A percentile compares a stretch with the other conserved stretches of the same genome.
These are phyloP conservation scores for Colletotrichum sp. DNA, from an alignment of 2,329 filamentous ascomycete species.

Conservation along the genomic window DNA sequence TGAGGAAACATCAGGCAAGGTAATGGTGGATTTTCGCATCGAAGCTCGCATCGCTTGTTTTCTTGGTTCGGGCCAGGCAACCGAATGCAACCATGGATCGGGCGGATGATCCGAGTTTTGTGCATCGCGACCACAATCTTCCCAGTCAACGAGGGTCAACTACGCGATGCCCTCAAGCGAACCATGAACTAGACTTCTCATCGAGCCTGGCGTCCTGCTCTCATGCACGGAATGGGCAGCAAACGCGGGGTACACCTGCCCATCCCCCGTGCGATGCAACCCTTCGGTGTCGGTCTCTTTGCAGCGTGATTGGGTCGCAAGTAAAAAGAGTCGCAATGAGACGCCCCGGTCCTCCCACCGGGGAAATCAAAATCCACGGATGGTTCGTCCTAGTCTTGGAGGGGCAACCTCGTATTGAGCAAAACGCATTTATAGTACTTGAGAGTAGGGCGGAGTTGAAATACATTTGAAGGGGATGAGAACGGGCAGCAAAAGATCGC, in stretches of 20 bases:
- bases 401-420: not conserved
- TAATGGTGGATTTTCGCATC: not conserved
- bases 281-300: not conserved
- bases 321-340: not conserved
- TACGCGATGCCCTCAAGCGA: not conserved
- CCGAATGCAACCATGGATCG: not conserved
- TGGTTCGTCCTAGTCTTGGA: not conserved
- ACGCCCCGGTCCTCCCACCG: not conserved
- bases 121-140: not conserved
- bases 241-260: not conserved
- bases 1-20: not conserved
- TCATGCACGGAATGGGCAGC: not conserved
- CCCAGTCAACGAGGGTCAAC: not conserved
- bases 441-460: not conserved
- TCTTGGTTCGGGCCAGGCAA: not conserved
- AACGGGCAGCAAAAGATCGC: not conserved
- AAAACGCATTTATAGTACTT: not conserved
- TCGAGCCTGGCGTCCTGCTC: not conserved
- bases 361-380: conserved; percentile 4
- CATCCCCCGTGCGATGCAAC: not conserved
- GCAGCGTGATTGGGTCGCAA: not conserved
- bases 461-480: not conserved
- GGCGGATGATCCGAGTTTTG: not conserved
- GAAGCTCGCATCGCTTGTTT: not conserved
- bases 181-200: accelerated